Evolutionary conservation across 139 green algal genomes (phyloP), one percentile per base, ranked within the genome.

Genomic region (Chlorella ohadii): DNA sequence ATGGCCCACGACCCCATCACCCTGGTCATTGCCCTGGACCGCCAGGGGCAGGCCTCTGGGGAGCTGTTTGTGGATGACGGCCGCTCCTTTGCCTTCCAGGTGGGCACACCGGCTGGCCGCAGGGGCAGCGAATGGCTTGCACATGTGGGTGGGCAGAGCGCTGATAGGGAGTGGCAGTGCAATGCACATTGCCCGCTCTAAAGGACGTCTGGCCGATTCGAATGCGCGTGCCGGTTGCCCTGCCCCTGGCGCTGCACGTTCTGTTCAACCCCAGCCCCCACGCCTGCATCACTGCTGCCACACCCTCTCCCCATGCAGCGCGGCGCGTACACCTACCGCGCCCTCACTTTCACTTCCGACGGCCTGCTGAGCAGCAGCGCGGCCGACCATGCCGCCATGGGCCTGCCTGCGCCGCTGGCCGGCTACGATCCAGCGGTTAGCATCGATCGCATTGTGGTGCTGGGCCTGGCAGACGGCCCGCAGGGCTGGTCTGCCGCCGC

Each of bases 41-140:
- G 72, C 25, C 78, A 82, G 13, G 87, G 89, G n/a, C 47, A 79
- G 9, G 96, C 97, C n/a, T 17, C 38, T 4, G 96, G 96, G 5
- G 89, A 94, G 55, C 87, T 99, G 38, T 99, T 99, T 83, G 36
- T 99, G n/a, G 97, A 99, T 82, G 97, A 99, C 83, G 97, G 97
- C 39, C 83, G 85, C 47, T 96, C 88, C 76, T 99, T 94, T 87
- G 95, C 95, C 15, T 99, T 96, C 86, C 64, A 90, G 75, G 59
- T 86, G 41, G 93, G 93, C 51, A 59, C n/a, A n/a, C n/a, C n/a
- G n/a, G n/a, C n/a, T n/a, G n/a, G n/a, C n/a, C n/a, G n/a, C n/a
- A n/a, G n/a, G n/a, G n/a, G n/a, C n/a, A n/a, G n/a, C n/a, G n/a
- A n/a, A n/a, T n/a, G n/a, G 19, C 34, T 11, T 16, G 44, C 6